Percentiles rank a stretch among this genome's conserved stretches.
Conservation (phyloP, 352 stramenopile genomes). For the Phytopythium ostracodes region DNA sequence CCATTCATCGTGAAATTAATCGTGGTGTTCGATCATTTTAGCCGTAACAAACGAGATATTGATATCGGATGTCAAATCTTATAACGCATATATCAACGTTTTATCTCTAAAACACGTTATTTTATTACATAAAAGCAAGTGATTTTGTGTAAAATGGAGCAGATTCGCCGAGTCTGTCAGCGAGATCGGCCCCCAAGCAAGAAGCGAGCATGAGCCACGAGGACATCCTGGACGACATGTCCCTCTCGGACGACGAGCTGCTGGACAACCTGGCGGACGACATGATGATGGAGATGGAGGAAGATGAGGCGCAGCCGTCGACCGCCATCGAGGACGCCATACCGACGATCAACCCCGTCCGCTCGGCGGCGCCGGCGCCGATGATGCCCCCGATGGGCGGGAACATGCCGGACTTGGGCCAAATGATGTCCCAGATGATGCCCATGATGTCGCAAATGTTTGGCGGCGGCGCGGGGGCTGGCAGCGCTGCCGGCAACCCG, state of each 20-base stretch:
- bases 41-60: neutral
- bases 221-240: constrained; percentile 80
- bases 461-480: constrained; percentile 17
- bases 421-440: constrained; percentile 89
- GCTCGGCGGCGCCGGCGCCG: constrained; percentile 4
- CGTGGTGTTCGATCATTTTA: neutral
- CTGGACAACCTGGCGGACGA: constrained; percentile 77
- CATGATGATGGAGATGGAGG: constrained; percentile 72
- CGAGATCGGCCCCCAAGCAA: neutral
- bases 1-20: neutral
- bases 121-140: neutral
- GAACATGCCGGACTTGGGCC: constrained; percentile 56
- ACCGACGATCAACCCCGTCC: constrained; percentile 20
- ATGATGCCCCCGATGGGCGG: constrained; percentile 1
- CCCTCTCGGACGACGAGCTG: constrained; percentile 84
- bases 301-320: constrained; percentile 10
- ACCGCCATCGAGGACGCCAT: constrained; percentile 10
- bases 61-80: neutral
- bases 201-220: constrained; percentile 48
- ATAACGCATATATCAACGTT: too few species aligned
- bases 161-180: neutral
- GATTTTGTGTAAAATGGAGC: neutral
- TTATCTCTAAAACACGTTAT: too few species aligned
- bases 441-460: constrained; percentile 86
- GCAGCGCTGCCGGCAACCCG: constrained; percentile 13